Percentiles rank a stretch among this genome's conserved stretches.
Conservation (phyloP, 2,329 filamentous ascomycete species). For the Magnaporthales sp. region DNA sequence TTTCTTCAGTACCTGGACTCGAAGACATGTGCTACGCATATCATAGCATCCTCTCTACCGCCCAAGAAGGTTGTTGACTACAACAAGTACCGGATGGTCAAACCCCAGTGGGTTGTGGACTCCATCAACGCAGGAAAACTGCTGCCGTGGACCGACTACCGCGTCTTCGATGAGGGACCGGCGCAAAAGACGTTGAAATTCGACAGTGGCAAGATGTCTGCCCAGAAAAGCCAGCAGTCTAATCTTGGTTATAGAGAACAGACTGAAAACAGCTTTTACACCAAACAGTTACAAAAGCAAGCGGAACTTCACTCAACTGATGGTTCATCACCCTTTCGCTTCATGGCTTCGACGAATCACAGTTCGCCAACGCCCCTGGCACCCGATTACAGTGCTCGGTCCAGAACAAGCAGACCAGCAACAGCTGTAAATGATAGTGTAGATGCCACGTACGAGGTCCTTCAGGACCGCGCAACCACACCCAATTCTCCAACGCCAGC, state of each 20-base stretch:
- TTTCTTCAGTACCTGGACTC: slow-evolving; percentile 92
- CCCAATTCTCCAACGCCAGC: background rate
- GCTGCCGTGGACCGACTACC: slow-evolving; percentile 78
- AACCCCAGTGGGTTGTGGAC: slow-evolving; percentile 89
- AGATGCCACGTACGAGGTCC: background rate
- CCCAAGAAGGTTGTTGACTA: slow-evolving; percentile 93
- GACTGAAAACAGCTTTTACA: slow-evolving; percentile 76
- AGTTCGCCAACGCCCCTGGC: background rate
- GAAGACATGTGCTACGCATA: slow-evolving; percentile 93
- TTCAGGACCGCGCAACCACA: background rate
- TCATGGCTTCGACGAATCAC: background rate
- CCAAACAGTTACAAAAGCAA: slow-evolving; percentile 50
- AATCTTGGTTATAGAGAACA: slow-evolving; percentile 69
- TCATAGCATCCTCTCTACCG: slow-evolving; percentile 82
- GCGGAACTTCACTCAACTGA: background rate
- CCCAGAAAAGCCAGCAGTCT: slow-evolving; percentile 50
- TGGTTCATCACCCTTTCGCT: background rate
- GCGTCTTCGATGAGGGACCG: slow-evolving; percentile 75
- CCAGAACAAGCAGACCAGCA: background rate
- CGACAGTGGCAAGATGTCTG: slow-evolving; percentile 56
- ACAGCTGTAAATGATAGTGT: background rate
- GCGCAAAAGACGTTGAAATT: slow-evolving; percentile 69
- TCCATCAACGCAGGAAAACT: slow-evolving; percentile 74
- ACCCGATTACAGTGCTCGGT: background rate
- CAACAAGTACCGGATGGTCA: slow-evolving; percentile 79